Evolutionary conservation across 208 protist genomes (phyloP), one percentile per base, ranked within the genome.

Genomic region (Leishmania guyanensis): DNA sequence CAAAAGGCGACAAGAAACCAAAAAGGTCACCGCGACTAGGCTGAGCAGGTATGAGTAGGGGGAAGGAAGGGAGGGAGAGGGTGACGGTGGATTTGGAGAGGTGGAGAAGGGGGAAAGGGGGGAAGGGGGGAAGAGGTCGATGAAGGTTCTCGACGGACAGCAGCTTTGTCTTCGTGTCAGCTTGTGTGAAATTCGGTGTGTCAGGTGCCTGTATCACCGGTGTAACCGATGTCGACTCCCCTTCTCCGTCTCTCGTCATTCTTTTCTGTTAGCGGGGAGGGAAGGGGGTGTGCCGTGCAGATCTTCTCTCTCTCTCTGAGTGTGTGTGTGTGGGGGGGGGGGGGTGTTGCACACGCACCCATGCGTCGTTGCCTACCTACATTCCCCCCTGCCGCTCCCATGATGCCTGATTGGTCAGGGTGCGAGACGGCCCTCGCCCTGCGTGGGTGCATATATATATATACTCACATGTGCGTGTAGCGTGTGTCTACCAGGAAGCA

Each of bases 271-370:
- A 20, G 20, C 26, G 62, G 8, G 62, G 26, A 68, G 17, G 62
- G 33, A 68, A 68, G 33, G 26, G 22, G 16, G 62, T 43, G 39
- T 43, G 39, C 39, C 39, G 39, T 43, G 39, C 39, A 43, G 20
- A 58, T 20, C 54, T 22, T 70, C 36, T 46, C 26, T 64, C 26
- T 64, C 58, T 64, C 58, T 58, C n/a, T 50, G 65, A 20, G 33
- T 66, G 48, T 46, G 43, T 8, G 43, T 46, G 43, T 46, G 43
- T 46, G 43, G 2, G 3, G 29, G 29, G 29, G 29, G 29, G 29
- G 29, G 51, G 54, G 10, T 75, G 78, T 70, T 76, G n/a, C 60
- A 65, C n/a, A n/a, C n/a, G 6, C n/a, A 65, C 64, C 64, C 64
- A 68, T 68, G 29, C n/a, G 33, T 75, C 56, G 3, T 48, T 75